Conservation (phyloP, 176 grass and related monocot genomes). For the Phyllostachys edulis region DNA sequence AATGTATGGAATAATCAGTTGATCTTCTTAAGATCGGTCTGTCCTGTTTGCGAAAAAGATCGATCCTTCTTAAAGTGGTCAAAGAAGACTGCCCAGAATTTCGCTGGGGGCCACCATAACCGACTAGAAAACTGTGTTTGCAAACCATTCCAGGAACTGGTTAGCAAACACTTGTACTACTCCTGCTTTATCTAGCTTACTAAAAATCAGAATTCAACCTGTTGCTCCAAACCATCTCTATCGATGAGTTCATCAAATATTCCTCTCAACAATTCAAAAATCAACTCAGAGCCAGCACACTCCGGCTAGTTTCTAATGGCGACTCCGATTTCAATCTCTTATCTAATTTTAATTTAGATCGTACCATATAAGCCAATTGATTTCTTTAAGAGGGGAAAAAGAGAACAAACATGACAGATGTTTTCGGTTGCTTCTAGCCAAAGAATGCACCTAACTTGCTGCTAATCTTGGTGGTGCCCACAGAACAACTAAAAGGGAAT, state of each 20-base stretch:
- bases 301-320: neutral
- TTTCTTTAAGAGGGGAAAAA: neutral
- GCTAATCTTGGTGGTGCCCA: neutral
- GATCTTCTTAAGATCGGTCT: too few species aligned
- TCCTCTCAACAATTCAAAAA: neutral
- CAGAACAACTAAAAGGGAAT: neutral
- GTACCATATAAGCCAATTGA: neutral
- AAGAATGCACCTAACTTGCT: neutral
- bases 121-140: neutral
- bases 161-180: neutral
- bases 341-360: slow-evolving; percentile 3
- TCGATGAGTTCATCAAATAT: neutral
- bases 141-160: neutral
- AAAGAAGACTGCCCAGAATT: neutral
- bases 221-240: too few species aligned
- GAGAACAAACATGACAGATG: neutral
- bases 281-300: neutral
- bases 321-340: neutral
- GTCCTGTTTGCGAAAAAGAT: too few species aligned
- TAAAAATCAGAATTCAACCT: neutral
- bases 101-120: neutral
- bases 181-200: neutral
- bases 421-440: neutral
- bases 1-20: neutral
- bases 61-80: too few species aligned